These are phyloP conservation scores for Neurospora hispaniola DNA, from an alignment of 495 filamentous ascomycete genomes.

Conservation along the genomic window DNA sequence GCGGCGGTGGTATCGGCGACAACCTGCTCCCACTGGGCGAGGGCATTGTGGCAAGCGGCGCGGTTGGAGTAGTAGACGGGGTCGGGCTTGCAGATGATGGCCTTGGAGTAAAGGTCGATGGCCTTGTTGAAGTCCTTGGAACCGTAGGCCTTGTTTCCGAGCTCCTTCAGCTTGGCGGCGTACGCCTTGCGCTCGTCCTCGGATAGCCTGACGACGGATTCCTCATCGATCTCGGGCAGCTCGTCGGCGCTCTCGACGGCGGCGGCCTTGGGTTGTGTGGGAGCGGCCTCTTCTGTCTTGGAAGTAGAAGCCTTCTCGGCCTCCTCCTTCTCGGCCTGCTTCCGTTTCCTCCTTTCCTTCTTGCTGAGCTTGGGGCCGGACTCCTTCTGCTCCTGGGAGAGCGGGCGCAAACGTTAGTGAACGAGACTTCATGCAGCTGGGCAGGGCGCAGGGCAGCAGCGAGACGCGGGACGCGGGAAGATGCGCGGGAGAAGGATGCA, in stretches of 20 bases:
- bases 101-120: slow-evolving; percentile 89
- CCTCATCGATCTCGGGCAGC: slow-evolving; percentile 77
- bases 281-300: slow-evolving; percentile 11
- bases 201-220: slow-evolving; percentile 55
- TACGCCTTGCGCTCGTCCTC: slow-evolving; percentile 71
- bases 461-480: neutral
- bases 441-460: neutral
- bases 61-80: slow-evolving; percentile 98
- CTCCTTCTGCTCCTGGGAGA: slow-evolving; percentile 18
- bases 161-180: slow-evolving; percentile 82
- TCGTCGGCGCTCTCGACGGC: slow-evolving; percentile 61
- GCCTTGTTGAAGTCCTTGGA: slow-evolving; percentile 82
- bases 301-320: slow-evolving; percentile 25
- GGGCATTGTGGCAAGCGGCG: slow-evolving; percentile 92
- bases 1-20: slow-evolving; percentile 95
- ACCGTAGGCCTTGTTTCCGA: slow-evolving; percentile 93
- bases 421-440: neutral
- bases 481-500: neutral
- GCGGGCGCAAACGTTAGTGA: neutral
- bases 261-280: slow-evolving; percentile 31
- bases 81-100: slow-evolving; percentile 93
- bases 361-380: slow-evolving; percentile 33
- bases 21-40: slow-evolving; percentile 87
- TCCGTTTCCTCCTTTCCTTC: slow-evolving; percentile 55
- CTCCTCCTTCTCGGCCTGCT: slow-evolving; percentile 56